These are phyloP conservation scores for Cordyceps farinosa DNA, from an alignment of 2,329 filamentous ascomycete genomes.

Conservation along the genomic window DNA sequence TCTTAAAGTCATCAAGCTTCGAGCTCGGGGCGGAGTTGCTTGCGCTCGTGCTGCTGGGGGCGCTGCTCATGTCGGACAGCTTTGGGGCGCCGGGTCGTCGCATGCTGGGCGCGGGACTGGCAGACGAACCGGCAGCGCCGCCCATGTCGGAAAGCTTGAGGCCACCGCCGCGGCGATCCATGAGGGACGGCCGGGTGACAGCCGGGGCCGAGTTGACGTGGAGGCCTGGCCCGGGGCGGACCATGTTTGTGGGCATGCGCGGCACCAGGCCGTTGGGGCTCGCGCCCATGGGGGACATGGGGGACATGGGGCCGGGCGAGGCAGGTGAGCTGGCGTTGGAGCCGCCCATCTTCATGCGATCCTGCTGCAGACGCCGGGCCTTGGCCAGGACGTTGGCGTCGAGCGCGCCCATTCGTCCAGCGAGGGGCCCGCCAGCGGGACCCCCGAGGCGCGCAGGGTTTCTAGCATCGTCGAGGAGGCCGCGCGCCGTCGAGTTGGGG, in stretches of 20 bases:
- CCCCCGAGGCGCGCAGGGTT: conserved; percentile 37
- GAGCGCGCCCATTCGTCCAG: conserved; percentile 30
- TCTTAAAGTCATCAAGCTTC: conserved; percentile 58
- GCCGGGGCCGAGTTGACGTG: conserved; percentile 54
- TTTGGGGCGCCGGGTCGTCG: conserved; percentile 38
- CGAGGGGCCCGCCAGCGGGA: conserved; percentile 34
- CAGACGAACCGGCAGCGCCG: conserved; percentile 26
- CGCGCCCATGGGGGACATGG: conserved; percentile 33
- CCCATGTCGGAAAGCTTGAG: conserved; percentile 59
- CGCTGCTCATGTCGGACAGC: conserved; percentile 39
- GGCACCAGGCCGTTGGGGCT: conserved; percentile 42
- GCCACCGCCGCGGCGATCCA: conserved; percentile 56
- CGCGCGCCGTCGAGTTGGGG: conserved; percentile 78
- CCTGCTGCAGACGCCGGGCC: conserved; percentile 44
- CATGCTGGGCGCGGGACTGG: conserved; percentile 25
- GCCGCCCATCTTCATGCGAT: conserved; percentile 44
- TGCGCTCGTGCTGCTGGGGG: conserved; percentile 20
- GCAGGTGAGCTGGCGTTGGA: conserved; percentile 28
- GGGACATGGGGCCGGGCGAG: conserved; percentile 31
- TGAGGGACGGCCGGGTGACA: conserved; percentile 56
- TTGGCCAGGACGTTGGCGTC: conserved; percentile 45
- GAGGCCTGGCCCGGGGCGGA: conserved; percentile 44
- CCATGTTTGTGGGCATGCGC: conserved; percentile 37
- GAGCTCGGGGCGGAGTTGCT: conserved; percentile 36
- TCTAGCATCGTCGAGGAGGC: conserved; percentile 65